These are phyloP conservation scores for Conidiobolus incongruus DNA, from an alignment of 371 early-diverging fungal species.

Conservation along the genomic window DNA sequence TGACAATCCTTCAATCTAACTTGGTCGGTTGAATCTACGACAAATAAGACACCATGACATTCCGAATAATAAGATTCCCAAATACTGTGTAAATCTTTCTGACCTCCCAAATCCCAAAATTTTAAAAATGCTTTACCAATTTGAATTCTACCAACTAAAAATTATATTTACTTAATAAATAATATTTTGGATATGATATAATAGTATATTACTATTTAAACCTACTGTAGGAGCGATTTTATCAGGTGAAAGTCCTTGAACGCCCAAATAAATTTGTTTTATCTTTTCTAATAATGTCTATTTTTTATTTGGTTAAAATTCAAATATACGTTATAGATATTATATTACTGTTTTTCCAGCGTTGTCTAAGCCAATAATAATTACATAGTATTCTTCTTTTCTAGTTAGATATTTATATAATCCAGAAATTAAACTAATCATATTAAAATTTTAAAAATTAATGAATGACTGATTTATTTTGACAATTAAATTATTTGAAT, in stretches of 20 bases:
- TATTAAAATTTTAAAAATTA: too few relatives aligned
- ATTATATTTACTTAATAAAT: too few relatives aligned
- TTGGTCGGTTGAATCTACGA: conserved; percentile 66
- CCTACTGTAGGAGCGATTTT: conserved; percentile 88
- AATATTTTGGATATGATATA: neutral
- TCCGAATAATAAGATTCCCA: conserved; percentile 91
- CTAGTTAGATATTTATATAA: conserved; percentile 64
- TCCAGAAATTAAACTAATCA: conserved; percentile 81
- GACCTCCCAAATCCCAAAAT: conserved; percentile 93
- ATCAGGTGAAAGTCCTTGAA: conserved; percentile 54
- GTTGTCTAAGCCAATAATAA: conserved; percentile 87
- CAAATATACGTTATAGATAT: neutral
- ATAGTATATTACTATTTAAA: conserved; percentile 52
- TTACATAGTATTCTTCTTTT: conserved; percentile 77
- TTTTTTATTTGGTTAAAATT: neutral
- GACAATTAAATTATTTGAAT: too few relatives aligned
- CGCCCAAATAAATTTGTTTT: conserved; percentile 45
- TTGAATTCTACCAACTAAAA: conserved; percentile 53
- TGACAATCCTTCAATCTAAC: conserved; percentile 62
- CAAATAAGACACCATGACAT: conserved; percentile 83
- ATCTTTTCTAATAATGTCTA: conserved; percentile 68
- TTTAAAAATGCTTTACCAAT: conserved; percentile 37
- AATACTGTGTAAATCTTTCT: conserved; percentile 59
- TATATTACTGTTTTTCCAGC: conserved; percentile 77
- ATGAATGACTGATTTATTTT: too few relatives aligned